Base-by-base conservation (phyloP, 192 early-diverging fungal species). In the Coemansia sp. region DNA sequence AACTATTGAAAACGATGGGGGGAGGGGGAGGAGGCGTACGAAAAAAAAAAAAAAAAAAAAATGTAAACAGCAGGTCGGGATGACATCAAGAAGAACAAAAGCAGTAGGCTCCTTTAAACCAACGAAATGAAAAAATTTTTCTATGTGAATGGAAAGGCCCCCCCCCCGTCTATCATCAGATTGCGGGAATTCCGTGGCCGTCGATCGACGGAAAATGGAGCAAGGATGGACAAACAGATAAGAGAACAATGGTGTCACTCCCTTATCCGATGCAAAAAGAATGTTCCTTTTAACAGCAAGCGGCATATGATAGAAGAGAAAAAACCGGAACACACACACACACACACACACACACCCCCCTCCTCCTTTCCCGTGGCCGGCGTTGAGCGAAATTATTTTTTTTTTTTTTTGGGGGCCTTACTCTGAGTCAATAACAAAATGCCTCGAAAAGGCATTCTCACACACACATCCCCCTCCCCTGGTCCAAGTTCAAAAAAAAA, bases 211-310 rank as follows among this genome's bases (percentile, higher is more conserved):
- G 3, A 26, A 50, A 50, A 50, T 5, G 23, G 48, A 50, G 33
- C 28, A 9, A 34, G 34, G n/a, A 28, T 14, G 31, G 12, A 0
- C 25, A 58, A 58, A 58, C 33, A 36, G 56, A 58, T 36, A 58
- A 58, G 56, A 16, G 20, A 55, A 23, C 20, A 23, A 58, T 20
- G 21, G 21, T 34, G 33, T 23, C 31, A 56, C 13, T 55, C 16
- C 52, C 52, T 55, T 55, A 55, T 55, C 52, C 56, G 56, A 58
- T 58, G 35, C 31, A 31, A 34, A 57, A 28, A 28, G 28, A 53
- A 53, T 18, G 6, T 45, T 45, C 43, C 18, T 45, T 45, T 45
- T 6, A n/a, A n/a, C n/a, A n/a, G n/a, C n/a, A n/a, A n/a, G 21
- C 31, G 13, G 16, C 26, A 55, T 16, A 33, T 55, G 52, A 55